Base-by-base conservation (phyloP, 495 filamentous ascomycete genomes). In the Thozetella sp. region DNA sequence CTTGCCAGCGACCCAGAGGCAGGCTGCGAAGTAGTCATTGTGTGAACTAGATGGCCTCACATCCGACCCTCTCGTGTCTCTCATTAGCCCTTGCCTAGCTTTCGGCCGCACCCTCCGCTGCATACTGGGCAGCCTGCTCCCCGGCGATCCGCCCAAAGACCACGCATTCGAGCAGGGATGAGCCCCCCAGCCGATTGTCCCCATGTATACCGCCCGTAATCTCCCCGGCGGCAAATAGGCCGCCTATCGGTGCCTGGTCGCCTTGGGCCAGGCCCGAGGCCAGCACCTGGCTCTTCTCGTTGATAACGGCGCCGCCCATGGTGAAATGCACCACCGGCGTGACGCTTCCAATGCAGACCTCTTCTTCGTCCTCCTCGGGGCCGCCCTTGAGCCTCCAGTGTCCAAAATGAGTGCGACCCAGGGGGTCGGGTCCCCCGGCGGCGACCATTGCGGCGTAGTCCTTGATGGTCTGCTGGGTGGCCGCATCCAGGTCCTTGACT, bases 321-420 rank as follows among this genome's bases (percentile, higher is more conserved):
- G 83, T 86, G 56, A 86, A 88, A 56, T 88, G 85, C 15, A 82
- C 73, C 1, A 87, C 82, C 0, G 85, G 85, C 51, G 85, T 88
- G 2, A 88, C 80, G 15, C 65, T 72, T 4, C 84, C 85, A 0
- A 87, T 70, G 60, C 77, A 84, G 0, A 86, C 76, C 52, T 81
- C 76, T 0, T 77, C 73, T 0, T 83, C 81, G 15, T 76, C 62
- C 30, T 74, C 73, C 9, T 53, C 27, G 24, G 60, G 34, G 12
- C 73, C 69, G 1, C 77, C 73, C 2, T 56, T 59, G 13, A 88
- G 57, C n/a, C 59, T 72, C 85, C 85, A 88, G 53, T 81, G 73
- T 0, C 83, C 84, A 51, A 86, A 86, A 0, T 74, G 57, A 15
- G 58, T 71, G 2, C 85, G 65, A 0, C 77, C 77, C 19, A 84